Evolutionary conservation across 2,329 filamentous ascomycete genomes (phyloP).

Genomic region (Scedosporium apiospermum): DNA sequence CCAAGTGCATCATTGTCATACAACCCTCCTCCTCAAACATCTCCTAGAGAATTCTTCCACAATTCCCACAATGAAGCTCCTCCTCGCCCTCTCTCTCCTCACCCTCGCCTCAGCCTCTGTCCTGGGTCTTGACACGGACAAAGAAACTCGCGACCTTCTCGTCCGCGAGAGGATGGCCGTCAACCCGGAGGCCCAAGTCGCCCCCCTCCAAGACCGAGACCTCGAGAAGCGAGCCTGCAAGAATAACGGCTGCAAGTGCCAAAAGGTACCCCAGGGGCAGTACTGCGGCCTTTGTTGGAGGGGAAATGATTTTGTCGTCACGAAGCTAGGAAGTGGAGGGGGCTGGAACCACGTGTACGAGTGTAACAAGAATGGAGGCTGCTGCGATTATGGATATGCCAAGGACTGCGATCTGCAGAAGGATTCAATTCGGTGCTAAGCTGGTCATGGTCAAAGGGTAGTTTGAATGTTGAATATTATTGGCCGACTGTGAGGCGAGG

Average conservation of each 20-base stretch:
- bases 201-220: background rate
- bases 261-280: background rate
- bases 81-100: background rate
- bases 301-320: background rate
- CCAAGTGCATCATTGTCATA: background rate
- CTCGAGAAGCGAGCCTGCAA: constrained; percentile 5
- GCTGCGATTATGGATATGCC: constrained; percentile 14
- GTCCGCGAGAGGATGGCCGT: background rate
- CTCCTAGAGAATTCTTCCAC: background rate
- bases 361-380: constrained; percentile 12
- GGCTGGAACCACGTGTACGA: constrained; percentile 12
- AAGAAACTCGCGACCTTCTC: background rate
- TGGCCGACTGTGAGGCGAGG: background rate
- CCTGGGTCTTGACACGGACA: background rate
- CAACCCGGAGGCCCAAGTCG: background rate
- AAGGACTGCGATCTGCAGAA: constrained; percentile 10
- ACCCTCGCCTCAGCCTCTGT: background rate
- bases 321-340: background rate
- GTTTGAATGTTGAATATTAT: background rate
- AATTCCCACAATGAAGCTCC: background rate
- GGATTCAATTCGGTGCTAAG: background rate
- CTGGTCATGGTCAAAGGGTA: background rate
- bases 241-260: constrained; percentile 5
- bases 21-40: background rate
- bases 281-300: constrained; percentile 4